Conservation (phyloP, 1,284 basidiomycete species). For the Tremellales sp. region DNA sequence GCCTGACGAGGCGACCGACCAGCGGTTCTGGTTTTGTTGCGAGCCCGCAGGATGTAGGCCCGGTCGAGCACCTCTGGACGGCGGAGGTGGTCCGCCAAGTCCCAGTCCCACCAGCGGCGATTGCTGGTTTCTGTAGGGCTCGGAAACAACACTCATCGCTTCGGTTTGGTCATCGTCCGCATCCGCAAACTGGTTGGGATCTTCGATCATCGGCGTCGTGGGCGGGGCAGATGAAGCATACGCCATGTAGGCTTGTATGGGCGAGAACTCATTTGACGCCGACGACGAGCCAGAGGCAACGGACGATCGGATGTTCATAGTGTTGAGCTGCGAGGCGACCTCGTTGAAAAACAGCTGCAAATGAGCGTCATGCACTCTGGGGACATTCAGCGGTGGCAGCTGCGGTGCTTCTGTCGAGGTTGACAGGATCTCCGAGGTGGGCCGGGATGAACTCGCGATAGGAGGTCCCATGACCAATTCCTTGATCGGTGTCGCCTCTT, state of each 20-base stretch:
- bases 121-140: conserved; percentile 14
- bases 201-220: conserved; percentile 17
- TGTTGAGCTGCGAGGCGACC: conserved; percentile 56
- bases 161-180: conserved; percentile 54
- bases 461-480: conserved; percentile 23
- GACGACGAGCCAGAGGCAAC: conserved; percentile 47
- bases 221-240: conserved; percentile 27
- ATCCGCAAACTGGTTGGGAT: conserved; percentile 54
- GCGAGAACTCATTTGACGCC: conserved; percentile 26
- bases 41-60: conserved; percentile 25
- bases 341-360: conserved; percentile 58
- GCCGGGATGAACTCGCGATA: conserved; percentile 23
- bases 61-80: conserved; percentile 22
- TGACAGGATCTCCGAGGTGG: conserved; percentile 22
- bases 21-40: conserved; percentile 22
- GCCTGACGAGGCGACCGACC: conserved; percentile 35
- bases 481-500: conserved; percentile 50
- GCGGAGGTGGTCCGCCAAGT: conserved; percentile 29
- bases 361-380: conserved; percentile 51
- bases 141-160: conserved; percentile 25
- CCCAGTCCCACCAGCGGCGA: conserved; percentile 34
- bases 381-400: conserved; percentile 41
- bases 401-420: conserved; percentile 21
- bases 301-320: conserved; percentile 51
- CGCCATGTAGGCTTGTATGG: conserved; percentile 36